Evolutionary conservation across 129 eudicot species (phyloP).

Genomic region (Deinandra increscens): DNA sequence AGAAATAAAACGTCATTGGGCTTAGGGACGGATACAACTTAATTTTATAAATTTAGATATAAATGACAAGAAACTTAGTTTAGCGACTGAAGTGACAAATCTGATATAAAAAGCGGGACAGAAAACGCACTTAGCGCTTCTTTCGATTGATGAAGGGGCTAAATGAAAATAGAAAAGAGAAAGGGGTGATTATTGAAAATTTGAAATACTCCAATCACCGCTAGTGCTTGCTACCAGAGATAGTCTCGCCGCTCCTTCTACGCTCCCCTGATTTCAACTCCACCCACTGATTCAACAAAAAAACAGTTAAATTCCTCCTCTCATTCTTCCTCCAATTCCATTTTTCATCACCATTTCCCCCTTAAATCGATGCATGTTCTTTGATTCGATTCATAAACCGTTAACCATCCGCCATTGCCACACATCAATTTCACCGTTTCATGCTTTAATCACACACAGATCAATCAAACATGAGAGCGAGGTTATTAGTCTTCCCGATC

Average conservation of each 20-base stretch:
- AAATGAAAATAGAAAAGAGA: not conserved
- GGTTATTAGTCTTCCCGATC: conserved; percentile 79
- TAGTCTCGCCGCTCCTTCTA: not conserved
- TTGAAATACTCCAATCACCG: not conserved
- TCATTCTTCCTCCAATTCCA: not conserved
- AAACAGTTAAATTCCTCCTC: not conserved
- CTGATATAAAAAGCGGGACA: too few relatives aligned
- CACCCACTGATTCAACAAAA: conserved; percentile 2
- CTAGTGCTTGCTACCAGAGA: not conserved
- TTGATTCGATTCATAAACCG: not conserved
- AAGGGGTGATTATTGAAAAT: not conserved
- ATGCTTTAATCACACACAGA: not conserved
- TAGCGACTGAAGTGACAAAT: too few relatives aligned
- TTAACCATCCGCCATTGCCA: not conserved
- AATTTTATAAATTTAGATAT: too few relatives aligned
- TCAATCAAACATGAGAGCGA: conserved; percentile 51
- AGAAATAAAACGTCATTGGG: too few relatives aligned
- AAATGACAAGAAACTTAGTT: too few relatives aligned
- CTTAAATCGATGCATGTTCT: not conserved
- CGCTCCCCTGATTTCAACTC: not conserved
- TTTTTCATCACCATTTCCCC: too few relatives aligned
- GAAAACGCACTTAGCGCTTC: too few relatives aligned
- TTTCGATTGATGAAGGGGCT: not conserved
- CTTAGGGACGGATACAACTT: too few relatives aligned
- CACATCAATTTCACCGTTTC: conserved; percentile 2